These are phyloP conservation scores for Trichoderma polysporum DNA, from an alignment of 2,329 filamentous ascomycete genomes.

Conservation along the genomic window DNA sequence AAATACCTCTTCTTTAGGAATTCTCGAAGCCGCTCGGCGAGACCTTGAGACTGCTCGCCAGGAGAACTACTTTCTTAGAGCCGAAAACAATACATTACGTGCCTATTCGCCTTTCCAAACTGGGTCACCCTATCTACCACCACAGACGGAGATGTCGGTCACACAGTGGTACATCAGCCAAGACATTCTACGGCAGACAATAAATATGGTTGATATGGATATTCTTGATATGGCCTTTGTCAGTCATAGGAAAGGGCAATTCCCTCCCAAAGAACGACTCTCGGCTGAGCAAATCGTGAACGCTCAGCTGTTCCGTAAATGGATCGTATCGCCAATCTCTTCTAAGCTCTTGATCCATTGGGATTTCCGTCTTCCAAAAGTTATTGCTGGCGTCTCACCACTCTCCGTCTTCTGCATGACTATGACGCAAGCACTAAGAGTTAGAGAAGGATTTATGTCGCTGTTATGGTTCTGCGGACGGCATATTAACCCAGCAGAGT, in stretches of 20 bases:
- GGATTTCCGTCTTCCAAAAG: neutral
- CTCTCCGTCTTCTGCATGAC: conserved; percentile 8
- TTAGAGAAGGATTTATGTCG: neutral
- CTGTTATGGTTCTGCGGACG: conserved; percentile 3
- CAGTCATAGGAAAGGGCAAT: neutral
- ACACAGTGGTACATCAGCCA: neutral
- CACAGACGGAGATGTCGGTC: neutral
- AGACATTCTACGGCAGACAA: neutral
- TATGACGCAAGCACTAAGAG: neutral
- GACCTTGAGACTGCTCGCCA: neutral
- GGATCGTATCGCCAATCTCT: neutral
- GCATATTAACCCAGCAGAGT: neutral
- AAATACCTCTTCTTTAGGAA: neutral
- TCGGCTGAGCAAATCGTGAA: neutral
- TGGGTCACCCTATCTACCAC: neutral
- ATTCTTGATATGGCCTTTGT: neutral
- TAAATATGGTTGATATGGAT: neutral
- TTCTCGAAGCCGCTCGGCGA: neutral
- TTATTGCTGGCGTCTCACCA: neutral
- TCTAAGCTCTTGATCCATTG: neutral
- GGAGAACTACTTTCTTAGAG: neutral
- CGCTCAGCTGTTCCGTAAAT: neutral
- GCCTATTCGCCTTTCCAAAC: neutral
- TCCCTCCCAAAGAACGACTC: neutral
- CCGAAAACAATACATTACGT: neutral